phyloP scores from a whole-genome alignment of 2,329 filamentous ascomycete species.

The Arthroderma sp. region DNA sequence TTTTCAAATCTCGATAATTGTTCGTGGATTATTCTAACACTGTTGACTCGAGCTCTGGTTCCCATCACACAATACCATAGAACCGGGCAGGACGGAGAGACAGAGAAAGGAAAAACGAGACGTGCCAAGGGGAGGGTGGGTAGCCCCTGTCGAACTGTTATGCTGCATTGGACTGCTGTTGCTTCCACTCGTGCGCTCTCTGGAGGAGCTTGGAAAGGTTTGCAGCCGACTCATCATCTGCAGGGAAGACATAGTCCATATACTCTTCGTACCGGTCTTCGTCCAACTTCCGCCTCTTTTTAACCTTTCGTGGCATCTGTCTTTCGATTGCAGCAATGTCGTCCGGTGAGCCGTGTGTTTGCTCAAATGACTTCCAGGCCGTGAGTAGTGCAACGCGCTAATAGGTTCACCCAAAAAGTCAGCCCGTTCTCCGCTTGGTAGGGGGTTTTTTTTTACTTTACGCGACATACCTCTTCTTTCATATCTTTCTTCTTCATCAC shows the following conservation, averaged over 20 bases:
- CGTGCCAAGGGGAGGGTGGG: conserved; percentile 1
- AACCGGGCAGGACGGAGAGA: conserved; percentile 5
- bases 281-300: conserved; percentile 82
- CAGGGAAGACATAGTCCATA: conserved; percentile 92
- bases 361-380: conserved; percentile 86
- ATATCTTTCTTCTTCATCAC: conserved; percentile 79
- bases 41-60: too few relatives aligned
- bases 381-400: conserved; percentile 76
- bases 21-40: too few relatives aligned
- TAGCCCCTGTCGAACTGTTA: neutral
- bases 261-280: conserved; percentile 95
- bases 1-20: too few relatives aligned
- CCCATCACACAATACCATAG: neutral
- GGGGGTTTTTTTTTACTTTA: neutral
- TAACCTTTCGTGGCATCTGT: conserved; percentile 86
- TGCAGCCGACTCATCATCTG: conserved; percentile 75
- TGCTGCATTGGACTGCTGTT: conserved; percentile 31
- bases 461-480: conserved; percentile 58
- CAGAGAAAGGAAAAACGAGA: conserved; percentile 1
- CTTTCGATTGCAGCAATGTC: conserved; percentile 74
- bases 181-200: conserved; percentile 81
- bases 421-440: neutral
- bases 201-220: conserved; percentile 74
- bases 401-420: neutral
- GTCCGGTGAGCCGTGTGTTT: conserved; percentile 60